Conservation (phyloP, 495 filamentous ascomycete species). For the Neurospora pannonica region DNA sequence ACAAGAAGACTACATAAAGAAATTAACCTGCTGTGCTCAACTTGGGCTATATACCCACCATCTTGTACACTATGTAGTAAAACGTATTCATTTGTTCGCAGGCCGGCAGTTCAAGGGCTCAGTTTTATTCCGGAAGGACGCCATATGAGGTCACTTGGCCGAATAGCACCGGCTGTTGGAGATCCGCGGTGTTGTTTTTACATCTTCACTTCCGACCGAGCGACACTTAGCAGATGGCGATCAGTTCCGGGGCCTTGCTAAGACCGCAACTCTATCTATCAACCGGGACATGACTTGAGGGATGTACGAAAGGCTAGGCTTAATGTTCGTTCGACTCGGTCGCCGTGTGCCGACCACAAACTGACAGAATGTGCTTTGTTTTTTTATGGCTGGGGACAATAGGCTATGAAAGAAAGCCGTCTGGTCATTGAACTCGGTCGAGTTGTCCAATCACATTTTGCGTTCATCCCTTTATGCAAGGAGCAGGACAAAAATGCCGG, state of each 20-base stretch:
- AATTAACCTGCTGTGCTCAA: constrained; percentile 1
- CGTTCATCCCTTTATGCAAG: background rate
- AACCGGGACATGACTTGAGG: background rate
- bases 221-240: background rate
- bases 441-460: background rate
- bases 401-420: background rate
- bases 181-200: background rate
- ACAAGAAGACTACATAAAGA: constrained; percentile 33
- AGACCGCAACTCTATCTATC: background rate
- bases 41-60: constrained; percentile 10
- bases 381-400: background rate
- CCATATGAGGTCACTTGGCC: background rate
- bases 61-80: constrained; percentile 26
- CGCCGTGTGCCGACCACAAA: background rate
- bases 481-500: background rate
- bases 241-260: background rate
- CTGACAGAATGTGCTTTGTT: background rate
- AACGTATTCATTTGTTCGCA: constrained; percentile 2
- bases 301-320: background rate
- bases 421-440: background rate
- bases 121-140: background rate
- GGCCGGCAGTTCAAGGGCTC: background rate
- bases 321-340: background rate
- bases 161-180: background rate
- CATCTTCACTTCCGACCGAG: background rate